phyloP scores from a whole-genome alignment of 2,329 filamentous ascomycete genomes.

The Penicillium aurantiogriseum region DNA sequence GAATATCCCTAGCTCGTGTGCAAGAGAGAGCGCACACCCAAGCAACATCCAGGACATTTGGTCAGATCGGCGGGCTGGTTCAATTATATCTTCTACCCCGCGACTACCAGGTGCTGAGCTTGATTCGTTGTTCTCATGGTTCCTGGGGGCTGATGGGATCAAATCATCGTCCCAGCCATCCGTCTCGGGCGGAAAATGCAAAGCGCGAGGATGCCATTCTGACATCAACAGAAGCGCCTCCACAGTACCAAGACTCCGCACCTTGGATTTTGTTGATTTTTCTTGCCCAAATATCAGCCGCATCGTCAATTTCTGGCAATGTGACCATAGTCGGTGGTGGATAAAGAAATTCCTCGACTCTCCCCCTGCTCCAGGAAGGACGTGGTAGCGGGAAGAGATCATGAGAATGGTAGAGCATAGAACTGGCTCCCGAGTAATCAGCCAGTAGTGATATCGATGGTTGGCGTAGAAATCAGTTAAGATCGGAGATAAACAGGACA shows the following conservation, averaged over 20 bases:
- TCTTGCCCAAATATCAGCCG: slow-evolving; percentile 56
- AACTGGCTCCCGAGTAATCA: slow-evolving; percentile 54
- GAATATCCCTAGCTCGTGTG: slow-evolving; percentile 54
- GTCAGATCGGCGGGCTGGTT: slow-evolving; percentile 55
- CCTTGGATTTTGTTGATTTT: slow-evolving; percentile 51
- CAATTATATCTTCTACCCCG: slow-evolving; percentile 56
- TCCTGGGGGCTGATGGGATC: slow-evolving; percentile 43
- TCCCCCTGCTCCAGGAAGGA: slow-evolving; percentile 44
- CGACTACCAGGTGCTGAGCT: slow-evolving; percentile 36
- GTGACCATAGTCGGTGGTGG: slow-evolving; percentile 55
- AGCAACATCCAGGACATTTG: slow-evolving; percentile 62
- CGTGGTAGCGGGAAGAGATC: slow-evolving; percentile 55
- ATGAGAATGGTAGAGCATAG: slow-evolving; percentile 55
- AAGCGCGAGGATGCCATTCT: slow-evolving; percentile 56
- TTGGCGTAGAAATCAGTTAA: slow-evolving; percentile 51
- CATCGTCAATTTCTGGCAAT: slow-evolving; percentile 55
- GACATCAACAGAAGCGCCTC: slow-evolving; percentile 55
- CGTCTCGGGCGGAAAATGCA: slow-evolving; percentile 54
- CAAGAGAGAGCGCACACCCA: slow-evolving; percentile 53
- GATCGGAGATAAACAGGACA: slow-evolving; percentile 53
- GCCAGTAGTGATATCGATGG: slow-evolving; percentile 48
- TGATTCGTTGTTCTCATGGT: slow-evolving; percentile 28
- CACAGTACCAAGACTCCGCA: slow-evolving; percentile 52
- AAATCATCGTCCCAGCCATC: slow-evolving; percentile 58
- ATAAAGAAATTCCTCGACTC: slow-evolving; percentile 54